Evolutionary conservation across 164 flowering plant species (phyloP).

Genomic region (Aristolochia fimbriata): DNA sequence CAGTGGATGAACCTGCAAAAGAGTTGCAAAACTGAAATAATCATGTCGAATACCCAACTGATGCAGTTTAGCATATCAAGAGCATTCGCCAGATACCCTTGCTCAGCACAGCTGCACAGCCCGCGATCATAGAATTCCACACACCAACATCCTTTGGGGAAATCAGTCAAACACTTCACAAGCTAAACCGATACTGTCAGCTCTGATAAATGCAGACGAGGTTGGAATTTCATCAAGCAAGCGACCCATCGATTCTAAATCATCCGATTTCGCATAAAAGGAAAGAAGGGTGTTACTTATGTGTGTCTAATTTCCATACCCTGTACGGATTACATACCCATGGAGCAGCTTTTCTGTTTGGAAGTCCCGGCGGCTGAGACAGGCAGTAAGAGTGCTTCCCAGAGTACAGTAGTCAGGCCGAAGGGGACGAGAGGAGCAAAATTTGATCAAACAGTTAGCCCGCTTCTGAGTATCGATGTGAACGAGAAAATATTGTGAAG

Average conservation of each 20-base stretch:
- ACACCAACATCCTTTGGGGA: slow-evolving; percentile 30
- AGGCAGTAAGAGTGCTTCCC: slow-evolving; percentile 49
- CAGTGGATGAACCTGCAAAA: slow-evolving; percentile 50
- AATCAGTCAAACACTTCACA: slow-evolving; percentile 33
- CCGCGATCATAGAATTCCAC: slow-evolving; percentile 77
- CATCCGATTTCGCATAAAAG: slow-evolving; percentile 36
- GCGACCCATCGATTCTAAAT: slow-evolving; percentile 32
- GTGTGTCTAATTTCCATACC: slow-evolving; percentile 35
- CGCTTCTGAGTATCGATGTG: slow-evolving; percentile 25
- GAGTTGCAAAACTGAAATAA: slow-evolving; percentile 49
- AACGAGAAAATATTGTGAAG: slow-evolving; percentile 32
- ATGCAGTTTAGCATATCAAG: slow-evolving; percentile 47
- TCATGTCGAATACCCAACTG: slow-evolving; percentile 38
- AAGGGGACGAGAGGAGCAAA: slow-evolving; percentile 36
- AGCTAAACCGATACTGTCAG: slow-evolving; percentile 38
- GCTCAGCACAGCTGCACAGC: slow-evolving; percentile 46
- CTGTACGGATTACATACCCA: slow-evolving; percentile 25
- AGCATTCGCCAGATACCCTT: slow-evolving; percentile 28
- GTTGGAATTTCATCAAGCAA: slow-evolving; percentile 44
- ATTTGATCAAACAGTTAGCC: slow-evolving; percentile 46
- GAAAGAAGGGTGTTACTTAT: slow-evolving; percentile 59
- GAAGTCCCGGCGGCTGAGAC: slow-evolving; percentile 28
- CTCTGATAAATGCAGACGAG: slow-evolving; percentile 39
- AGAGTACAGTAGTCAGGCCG: slow-evolving; percentile 65
- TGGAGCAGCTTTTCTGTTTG: slow-evolving; percentile 48